phyloP scores from a whole-genome alignment of 768 basidiomycete species.

The Amanita pallidorosea region DNA sequence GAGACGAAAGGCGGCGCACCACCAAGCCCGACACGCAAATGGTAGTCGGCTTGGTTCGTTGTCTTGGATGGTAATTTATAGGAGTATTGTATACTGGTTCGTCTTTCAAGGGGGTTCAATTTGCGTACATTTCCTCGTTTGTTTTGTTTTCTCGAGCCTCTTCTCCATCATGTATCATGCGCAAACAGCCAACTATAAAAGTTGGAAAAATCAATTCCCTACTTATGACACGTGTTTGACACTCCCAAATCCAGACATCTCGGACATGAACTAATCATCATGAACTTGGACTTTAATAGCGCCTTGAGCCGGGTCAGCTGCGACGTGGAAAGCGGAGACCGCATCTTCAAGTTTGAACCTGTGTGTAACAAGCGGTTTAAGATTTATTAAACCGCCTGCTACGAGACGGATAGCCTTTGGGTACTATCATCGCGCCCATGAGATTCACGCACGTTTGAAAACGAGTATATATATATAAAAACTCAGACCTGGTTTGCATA shows the following conservation, averaged over 20 bases:
- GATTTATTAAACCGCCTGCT: constrained; percentile 58
- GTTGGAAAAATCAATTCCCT: no score
- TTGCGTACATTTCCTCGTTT: constrained; percentile 4
- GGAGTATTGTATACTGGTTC: constrained; percentile 7
- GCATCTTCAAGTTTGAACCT: constrained; percentile 64
- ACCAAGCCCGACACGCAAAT: constrained; percentile 15
- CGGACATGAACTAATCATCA: constrained; percentile 31
- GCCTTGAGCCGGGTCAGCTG: constrained; percentile 55
- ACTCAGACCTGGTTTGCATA: constrained; percentile 47
- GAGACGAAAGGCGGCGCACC: constrained; percentile 15
- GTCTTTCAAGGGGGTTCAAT: constrained; percentile 1
- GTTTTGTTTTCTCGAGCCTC: background rate
- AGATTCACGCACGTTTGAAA: background rate
- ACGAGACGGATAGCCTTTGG: constrained; percentile 79
- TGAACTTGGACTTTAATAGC: constrained; percentile 62
- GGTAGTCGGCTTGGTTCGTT: constrained; percentile 4
- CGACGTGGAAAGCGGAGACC: constrained; percentile 68
- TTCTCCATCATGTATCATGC: background rate
- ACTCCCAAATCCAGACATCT: background rate
- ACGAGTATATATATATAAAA: no score
- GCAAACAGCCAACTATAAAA: background rate
- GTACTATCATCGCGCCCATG: constrained; percentile 34
- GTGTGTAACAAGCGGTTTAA: constrained; percentile 76
- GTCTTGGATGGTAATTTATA: constrained; percentile 1
- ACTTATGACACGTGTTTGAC: background rate